phyloP scores from a whole-genome alignment of 2,329 filamentous ascomycete genomes.

The Calonectria naviculata region DNA sequence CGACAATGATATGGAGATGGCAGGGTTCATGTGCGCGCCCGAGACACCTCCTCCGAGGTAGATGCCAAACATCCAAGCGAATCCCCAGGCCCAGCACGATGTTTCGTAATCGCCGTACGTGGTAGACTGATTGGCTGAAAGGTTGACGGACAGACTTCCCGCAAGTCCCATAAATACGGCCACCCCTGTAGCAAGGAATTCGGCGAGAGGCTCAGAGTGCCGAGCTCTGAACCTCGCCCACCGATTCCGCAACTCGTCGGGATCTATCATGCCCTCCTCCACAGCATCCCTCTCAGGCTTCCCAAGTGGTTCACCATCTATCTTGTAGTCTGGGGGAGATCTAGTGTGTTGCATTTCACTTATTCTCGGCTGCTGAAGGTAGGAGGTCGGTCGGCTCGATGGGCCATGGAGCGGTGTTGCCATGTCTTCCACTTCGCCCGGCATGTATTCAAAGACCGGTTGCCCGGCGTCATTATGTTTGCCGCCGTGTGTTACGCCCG shows the following conservation, averaged over 20 bases:
- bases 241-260: background rate
- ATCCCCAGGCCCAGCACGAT: background rate
- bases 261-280: background rate
- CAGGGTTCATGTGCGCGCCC: background rate
- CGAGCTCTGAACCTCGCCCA: background rate
- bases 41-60: background rate
- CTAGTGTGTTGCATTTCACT: background rate
- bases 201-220: background rate
- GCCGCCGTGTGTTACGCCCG: background rate
- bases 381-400: background rate
- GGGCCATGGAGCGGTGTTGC: background rate
- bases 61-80: background rate
- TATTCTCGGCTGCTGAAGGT: background rate
- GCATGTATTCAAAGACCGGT: background rate
- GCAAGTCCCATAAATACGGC: background rate
- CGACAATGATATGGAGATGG: background rate
- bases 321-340: background rate
- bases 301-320: background rate
- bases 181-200: background rate
- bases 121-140: background rate
- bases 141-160: background rate
- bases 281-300: background rate
- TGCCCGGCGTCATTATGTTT: background rate
- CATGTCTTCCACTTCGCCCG: background rate
- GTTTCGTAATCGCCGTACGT: background rate